Evolutionary conservation across 768 basidiomycete species (phyloP), one percentile per base, ranked within the genome.

Genomic region (Leccinum truebloodii): DNA sequence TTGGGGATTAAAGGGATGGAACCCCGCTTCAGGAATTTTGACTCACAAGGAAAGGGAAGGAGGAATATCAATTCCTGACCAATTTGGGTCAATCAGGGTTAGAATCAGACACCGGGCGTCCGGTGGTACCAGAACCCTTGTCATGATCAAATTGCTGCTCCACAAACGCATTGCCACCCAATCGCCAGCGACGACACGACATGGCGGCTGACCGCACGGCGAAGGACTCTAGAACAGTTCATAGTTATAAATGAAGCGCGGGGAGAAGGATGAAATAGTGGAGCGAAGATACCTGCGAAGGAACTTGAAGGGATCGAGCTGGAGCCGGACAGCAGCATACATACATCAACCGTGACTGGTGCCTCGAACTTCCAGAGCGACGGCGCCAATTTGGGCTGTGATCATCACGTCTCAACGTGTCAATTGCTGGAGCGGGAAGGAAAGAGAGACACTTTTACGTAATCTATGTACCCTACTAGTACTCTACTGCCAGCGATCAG

Each of bases 11-110:
- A 22, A 44, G 41, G 50, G 57, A 13, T 20, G 30, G 16, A 34
- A 41, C 18, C 52, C 52, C 28, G 14, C 52, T 48, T 35, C 13
- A 20, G 52, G 30, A 9, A 63, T 35, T 58, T 62, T 37, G n/a
- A 37, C 56, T 55, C 35, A 26, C 39, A 20, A 13, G 37, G 30
- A 24, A 49, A 18, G 30, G 6, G 39, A 41, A 37, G 37, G 34
- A 41, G 8, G 7, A 41, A 41, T n/a, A 41, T 41, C n/a, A 41
- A 41, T 30, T 55, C 16, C n/a, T 49, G 30, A 49, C 46, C 13
- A 4, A 30, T 52, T 49, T 52, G n/a, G 48, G 63, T 18, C 44
- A 65, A 57, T 65, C 48, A 59, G 61, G 52, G 34, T 41, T 41
- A 41, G 41, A 24, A 53, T 16, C 50, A 39, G 32, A 34, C 24